These are phyloP conservation scores for Trifolium dubium DNA, from an alignment of 306 rosid species.

Conservation along the genomic window DNA sequence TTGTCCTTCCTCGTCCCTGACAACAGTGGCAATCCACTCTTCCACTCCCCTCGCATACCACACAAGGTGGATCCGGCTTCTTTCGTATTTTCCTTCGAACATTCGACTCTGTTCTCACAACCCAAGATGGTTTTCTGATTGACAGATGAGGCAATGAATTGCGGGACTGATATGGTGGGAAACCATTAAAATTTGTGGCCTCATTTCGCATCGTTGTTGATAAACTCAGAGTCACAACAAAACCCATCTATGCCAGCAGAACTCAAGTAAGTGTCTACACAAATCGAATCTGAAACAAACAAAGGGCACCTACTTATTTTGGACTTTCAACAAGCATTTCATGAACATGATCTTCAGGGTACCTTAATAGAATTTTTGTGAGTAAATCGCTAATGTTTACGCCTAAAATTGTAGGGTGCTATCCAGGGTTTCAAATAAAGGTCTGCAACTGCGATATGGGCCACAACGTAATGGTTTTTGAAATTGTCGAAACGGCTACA, in stretches of 20 bases:
- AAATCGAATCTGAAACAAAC: conserved; percentile 51
- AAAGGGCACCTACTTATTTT: conserved; percentile 40
- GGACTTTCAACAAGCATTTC: conserved; percentile 38
- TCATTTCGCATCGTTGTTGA: conserved; percentile 50
- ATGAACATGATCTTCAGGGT: neutral
- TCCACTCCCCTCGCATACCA: conserved; percentile 78
- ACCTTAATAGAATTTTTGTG: too few relatives aligned
- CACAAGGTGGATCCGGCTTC: conserved; percentile 84
- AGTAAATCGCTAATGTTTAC: neutral
- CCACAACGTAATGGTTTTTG: neutral
- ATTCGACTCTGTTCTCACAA: conserved; percentile 83
- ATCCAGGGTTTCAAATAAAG: neutral
- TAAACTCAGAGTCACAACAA: conserved; percentile 42
- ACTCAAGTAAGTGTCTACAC: conserved; percentile 33
- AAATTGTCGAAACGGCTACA: neutral
- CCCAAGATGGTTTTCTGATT: conserved; percentile 72
- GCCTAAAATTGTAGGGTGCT: neutral
- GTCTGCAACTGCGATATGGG: neutral
- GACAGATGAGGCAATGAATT: conserved; percentile 59
- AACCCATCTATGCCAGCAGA: conserved; percentile 44
- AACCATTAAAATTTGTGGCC: conserved; percentile 55
- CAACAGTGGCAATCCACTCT: conserved; percentile 73
- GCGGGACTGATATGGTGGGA: conserved; percentile 51
- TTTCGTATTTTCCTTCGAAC: conserved; percentile 64
- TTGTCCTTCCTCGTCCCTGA: conserved; percentile 82